Base-by-base conservation (phyloP, 257 asterid species). In the Galeopsis tetrahit region DNA sequence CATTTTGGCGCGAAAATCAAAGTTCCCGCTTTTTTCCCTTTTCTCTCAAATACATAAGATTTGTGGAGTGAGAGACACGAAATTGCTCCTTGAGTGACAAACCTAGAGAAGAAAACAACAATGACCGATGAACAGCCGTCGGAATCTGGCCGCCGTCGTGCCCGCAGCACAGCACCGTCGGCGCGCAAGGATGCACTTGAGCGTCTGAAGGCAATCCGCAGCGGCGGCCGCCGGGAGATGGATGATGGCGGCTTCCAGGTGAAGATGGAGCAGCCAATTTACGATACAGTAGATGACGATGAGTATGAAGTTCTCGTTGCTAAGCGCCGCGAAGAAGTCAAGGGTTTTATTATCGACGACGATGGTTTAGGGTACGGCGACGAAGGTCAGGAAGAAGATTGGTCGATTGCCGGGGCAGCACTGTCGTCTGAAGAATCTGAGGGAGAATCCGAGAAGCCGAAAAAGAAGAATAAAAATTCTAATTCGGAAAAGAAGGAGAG, bases 331-430 rank as follows among this genome's bases (percentile, higher is more conserved):
- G 93, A 88, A 68, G 97, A 85, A 49, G 82, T 59, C 57, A 79
- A 79, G 73, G 93, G 87, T 52, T 91, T 91, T 77, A 94, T 94
- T 13, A 87, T 94, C 13, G 99, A 94, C 36, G 99, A 94, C 73
- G 49, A 91, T 59, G 98, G 99, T 10, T 75, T 89, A 66, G 97
- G 99, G 43, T 91, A 94, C 76, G 95, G 93, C 13, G 98, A 94
- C 34, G 96, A 89, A 80, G 99, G 98, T 31, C 95, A 94, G 83
- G 99, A 94, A 48, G 99, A 88, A 66, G 99, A 94, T 58, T 94
- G 98, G 99, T 82, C 95, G 9, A 71, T 80, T 5, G 84, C 97
- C 6, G 97, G 88, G 0, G 85, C 59, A 13, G 58, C 85, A 3
- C 34, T 75, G 2, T 91, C 96, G 3, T 87, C 93, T 7, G 98